Evolutionary conservation across 2,329 filamentous ascomycete species (phyloP).

Genomic region (Neonectria magnoliae): DNA sequence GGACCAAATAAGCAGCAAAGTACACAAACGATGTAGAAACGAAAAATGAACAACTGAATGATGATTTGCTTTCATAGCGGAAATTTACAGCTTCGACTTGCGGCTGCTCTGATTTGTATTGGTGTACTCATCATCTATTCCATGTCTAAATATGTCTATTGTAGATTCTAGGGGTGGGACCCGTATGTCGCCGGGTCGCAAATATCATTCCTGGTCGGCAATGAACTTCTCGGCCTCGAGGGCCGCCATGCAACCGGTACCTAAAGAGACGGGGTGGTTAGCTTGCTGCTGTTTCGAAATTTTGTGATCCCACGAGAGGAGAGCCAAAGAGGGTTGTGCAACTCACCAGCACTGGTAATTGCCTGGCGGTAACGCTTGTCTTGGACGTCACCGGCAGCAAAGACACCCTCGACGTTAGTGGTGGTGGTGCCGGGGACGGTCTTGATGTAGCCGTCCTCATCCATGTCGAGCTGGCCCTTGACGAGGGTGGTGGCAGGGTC

Average conservation of each 20-base stretch:
- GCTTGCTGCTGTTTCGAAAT: neutral
- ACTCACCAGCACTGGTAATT: constrained; percentile 93
- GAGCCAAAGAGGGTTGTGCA: too few species aligned
- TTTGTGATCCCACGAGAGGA: neutral
- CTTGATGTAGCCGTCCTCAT: constrained; percentile 89
- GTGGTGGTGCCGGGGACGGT: constrained; percentile 89
- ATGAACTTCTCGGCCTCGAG: constrained; percentile 96
- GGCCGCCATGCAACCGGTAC: constrained; percentile 93
- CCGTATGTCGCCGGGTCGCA: constrained; percentile 27
- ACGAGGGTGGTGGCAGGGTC: constrained; percentile 92
- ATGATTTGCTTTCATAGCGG: constrained; percentile 10
- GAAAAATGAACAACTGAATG: constrained; percentile 20
- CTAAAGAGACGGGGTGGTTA: constrained; percentile 53
- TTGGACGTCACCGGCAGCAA: constrained; percentile 96
- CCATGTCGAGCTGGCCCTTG: constrained; percentile 88
- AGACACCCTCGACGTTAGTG: constrained; percentile 91
- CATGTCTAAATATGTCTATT: constrained; percentile 37
- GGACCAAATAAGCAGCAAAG: neutral
- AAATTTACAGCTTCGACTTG: constrained; percentile 25
- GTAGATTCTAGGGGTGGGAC: constrained; percentile 28
- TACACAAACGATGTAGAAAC: constrained; percentile 1
- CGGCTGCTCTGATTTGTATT: constrained; percentile 17
- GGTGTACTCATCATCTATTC: constrained; percentile 25
- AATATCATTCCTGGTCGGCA: constrained; percentile 71
- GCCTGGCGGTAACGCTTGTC: constrained; percentile 98